Evolutionary conservation across 257 asterid genomes (phyloP), one percentile per base, ranked within the genome.

Genomic region (Nicotiana tomentosiformis): DNA sequence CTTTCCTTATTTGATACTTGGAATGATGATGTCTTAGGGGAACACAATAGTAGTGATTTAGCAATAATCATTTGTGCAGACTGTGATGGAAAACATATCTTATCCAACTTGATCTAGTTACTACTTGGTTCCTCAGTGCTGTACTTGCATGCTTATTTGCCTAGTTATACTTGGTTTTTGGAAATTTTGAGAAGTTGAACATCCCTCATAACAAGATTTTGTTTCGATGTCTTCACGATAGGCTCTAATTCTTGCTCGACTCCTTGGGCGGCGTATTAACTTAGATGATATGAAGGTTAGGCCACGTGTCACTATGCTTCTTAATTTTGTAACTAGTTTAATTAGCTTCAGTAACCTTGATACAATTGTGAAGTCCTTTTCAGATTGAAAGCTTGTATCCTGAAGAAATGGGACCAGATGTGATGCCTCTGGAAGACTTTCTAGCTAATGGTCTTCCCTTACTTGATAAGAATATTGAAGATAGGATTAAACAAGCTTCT

Each of bases 351-450:
- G 58, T 14, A 53, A 49, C 16, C 37, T 18, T 61, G 16, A 80
- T 80, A 49, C 49, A 80, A n/a, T 16, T 10, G 70, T 15, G 57
- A 69, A 11, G 18, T 26, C 37, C 80, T 72, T 81, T 81, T 80
- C 84, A 96, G 99, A 86, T 96, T 20, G 98, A 96, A 85, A 96
- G 99, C 92, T 92, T 96, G 91, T 96, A 88, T 85, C 98, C 98
- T 55, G 89, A 62, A 82, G 90, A 93, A 88, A 92, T 94, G 98
- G 92, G 93, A 77, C 97, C 97, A 35, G 91, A 82, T 83, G 87
- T 82, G 83, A 94, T 96, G 97, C 80, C 93, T 58, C 87, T 92
- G 55, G 98, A 96, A 86, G 93, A 88, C 3, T 96, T 96, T 86
- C 84, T 96, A 84, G 82, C 35, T 77, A 85, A 87, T 35, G 98